A percentile compares a stretch with the other conserved stretches of the same genome.
These are phyloP conservation scores for Malassezia sp. DNA, from an alignment of 1,284 basidiomycete genomes.

Conservation along the genomic window DNA sequence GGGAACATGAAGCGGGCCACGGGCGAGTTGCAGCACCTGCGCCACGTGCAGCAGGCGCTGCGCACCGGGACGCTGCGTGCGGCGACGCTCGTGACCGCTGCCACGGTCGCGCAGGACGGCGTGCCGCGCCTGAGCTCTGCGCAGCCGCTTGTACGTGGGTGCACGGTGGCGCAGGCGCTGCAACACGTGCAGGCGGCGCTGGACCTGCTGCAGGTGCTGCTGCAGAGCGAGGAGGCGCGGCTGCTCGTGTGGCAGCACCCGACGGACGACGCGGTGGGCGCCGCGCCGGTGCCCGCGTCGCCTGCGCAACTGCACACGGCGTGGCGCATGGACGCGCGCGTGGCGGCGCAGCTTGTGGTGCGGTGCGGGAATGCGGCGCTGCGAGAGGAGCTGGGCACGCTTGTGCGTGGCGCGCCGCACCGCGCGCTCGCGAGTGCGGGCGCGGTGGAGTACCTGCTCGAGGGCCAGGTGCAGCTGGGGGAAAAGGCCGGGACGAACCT, in stretches of 20 bases:
- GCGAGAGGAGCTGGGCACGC: conserved; percentile 60
- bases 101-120: conserved; percentile 15
- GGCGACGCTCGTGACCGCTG: conserved; percentile 26
- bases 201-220: conserved; percentile 57
- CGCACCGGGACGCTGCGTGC: conserved; percentile 61
- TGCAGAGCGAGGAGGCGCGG: conserved; percentile 79
- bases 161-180: conserved; percentile 24
- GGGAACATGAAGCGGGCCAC: conserved; percentile 78
- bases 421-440: conserved; percentile 66
- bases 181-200: conserved; percentile 21
- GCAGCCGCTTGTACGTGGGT: conserved; percentile 20
- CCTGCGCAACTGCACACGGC: conserved; percentile 44
- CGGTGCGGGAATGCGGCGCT: conserved; percentile 64
- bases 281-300: conserved; percentile 42
- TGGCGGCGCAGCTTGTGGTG: conserved; percentile 71
- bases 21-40: conserved; percentile 73
- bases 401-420: conserved; percentile 64
- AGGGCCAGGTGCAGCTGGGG: conserved; percentile 48
- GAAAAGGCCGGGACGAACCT: conserved; percentile 24
- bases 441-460: conserved; percentile 67
- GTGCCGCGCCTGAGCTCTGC: conserved; percentile 5
- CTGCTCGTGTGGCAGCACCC: conserved; percentile 86
- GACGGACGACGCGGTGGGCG: conserved; percentile 55
- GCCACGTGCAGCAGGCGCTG: conserved; percentile 68
- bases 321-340: conserved; percentile 72